Evolutionary conservation across 1,139 yeast genomes (phyloP).

Genomic region (Oligophagozyma castellii): DNA sequence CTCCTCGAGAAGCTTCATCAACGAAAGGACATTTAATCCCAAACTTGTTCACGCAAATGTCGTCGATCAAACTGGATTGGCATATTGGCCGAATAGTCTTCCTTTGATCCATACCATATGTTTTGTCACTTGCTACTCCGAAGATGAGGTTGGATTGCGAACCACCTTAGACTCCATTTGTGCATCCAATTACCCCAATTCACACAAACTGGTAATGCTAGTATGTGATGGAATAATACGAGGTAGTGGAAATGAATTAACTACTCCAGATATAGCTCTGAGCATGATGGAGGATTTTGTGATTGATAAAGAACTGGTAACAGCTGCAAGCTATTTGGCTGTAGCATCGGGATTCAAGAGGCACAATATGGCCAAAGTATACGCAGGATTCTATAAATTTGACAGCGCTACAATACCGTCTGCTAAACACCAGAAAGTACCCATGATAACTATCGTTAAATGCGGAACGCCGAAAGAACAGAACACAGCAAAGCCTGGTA

Average conservation of each 20-base stretch:
- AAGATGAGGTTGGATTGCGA: slow-evolving; percentile 77
- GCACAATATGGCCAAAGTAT: slow-evolving; percentile 95
- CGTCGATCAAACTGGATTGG: slow-evolving; percentile 80
- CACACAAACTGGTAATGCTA: slow-evolving; percentile 73
- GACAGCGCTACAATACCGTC: slow-evolving; percentile 58
- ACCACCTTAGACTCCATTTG: slow-evolving; percentile 84
- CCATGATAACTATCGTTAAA: slow-evolving; percentile 69
- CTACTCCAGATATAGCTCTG: slow-evolving; percentile 82
- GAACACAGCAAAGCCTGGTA: slow-evolving; percentile 74
- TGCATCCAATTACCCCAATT: slow-evolving; percentile 87
- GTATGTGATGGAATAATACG: slow-evolving; percentile 90
- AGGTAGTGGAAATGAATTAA: slow-evolving; percentile 76
- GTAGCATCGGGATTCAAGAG: slow-evolving; percentile 88
- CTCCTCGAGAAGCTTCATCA: background rate
- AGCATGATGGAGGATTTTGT: slow-evolving; percentile 85
- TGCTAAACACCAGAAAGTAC: slow-evolving; percentile 82
- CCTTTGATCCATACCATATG: slow-evolving; percentile 79
- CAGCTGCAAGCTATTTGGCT: slow-evolving; percentile 77
- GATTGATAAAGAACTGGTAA: slow-evolving; percentile 59
- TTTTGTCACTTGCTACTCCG: slow-evolving; percentile 90
- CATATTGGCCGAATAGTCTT: slow-evolving; percentile 73
- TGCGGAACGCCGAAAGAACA: slow-evolving; percentile 89
- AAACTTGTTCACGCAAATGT: slow-evolving; percentile 39
- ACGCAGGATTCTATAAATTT: slow-evolving; percentile 81
- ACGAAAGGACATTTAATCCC: background rate